Conservation (phyloP, 1,284 basidiomycete genomes). For the Inonotus hispidus region DNA sequence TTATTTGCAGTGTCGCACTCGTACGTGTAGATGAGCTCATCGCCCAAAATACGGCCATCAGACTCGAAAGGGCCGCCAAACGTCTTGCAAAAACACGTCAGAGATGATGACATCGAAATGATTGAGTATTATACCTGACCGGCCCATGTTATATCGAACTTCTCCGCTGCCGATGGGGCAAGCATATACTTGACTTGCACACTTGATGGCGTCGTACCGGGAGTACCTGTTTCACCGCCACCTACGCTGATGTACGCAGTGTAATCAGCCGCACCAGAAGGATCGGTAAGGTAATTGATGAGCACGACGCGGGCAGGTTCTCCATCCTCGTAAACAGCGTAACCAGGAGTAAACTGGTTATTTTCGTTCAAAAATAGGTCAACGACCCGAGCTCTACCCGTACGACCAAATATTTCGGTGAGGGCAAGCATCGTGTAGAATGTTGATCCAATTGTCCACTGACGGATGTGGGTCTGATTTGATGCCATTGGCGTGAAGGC, state of each 20-base stretch:
- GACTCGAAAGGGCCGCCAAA: constrained; percentile 35
- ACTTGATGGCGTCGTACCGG: constrained; percentile 17
- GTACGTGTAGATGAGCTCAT: constrained; percentile 45
- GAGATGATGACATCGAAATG: neutral
- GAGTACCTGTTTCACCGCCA: constrained; percentile 19
- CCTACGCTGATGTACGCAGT: constrained; percentile 24
- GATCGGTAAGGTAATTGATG: constrained; percentile 27
- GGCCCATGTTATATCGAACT: constrained; percentile 40
- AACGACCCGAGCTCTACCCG: constrained; percentile 22
- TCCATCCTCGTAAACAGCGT: constrained; percentile 27
- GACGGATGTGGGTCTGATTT: constrained; percentile 23
- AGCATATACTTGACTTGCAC: constrained; percentile 23
- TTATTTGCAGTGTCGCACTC: constrained; percentile 44
- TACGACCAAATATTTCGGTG: constrained; percentile 26
- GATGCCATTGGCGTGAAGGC: constrained; percentile 27
- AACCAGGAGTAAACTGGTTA: constrained; percentile 23
- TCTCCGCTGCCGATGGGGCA: constrained; percentile 29
- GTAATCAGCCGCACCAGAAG: constrained; percentile 24
- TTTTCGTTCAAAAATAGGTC: constrained; percentile 23
- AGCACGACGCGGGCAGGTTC: constrained; percentile 24
- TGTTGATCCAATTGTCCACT: constrained; percentile 27
- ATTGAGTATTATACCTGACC: constrained; percentile 21
- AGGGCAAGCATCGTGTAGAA: constrained; percentile 27
- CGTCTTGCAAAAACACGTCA: constrained; percentile 27
- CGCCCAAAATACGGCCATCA: constrained; percentile 54